Evolutionary conservation across 768 basidiomycete species (phyloP).

Genomic region (Hydnomerulius pinastri): DNA sequence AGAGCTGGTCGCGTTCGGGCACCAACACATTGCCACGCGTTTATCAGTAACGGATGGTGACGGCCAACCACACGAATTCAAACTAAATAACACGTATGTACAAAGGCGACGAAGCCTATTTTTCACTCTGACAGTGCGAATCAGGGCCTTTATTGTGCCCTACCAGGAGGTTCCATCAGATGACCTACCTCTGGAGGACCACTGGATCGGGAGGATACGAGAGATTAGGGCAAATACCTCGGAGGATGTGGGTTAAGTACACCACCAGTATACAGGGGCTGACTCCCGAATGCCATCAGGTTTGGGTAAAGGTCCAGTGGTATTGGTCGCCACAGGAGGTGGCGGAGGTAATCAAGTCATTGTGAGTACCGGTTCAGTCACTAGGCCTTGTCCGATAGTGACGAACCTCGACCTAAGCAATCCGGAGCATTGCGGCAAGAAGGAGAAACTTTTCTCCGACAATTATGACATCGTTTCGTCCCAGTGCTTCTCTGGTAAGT

Average conservation of each 20-base stretch:
- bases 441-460: constrained; percentile 53
- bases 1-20: neutral
- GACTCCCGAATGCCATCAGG: constrained; percentile 32
- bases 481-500: constrained; percentile 47
- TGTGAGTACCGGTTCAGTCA: constrained; percentile 38
- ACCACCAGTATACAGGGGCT: neutral
- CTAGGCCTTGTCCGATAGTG: too few species aligned
- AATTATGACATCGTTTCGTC: constrained; percentile 49
- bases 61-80: constrained; percentile 26
- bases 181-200: constrained; percentile 35
- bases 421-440: constrained; percentile 39
- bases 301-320: constrained; percentile 58
- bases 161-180: constrained; percentile 26
- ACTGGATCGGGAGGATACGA: constrained; percentile 53
- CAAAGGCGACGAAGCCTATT: neutral
- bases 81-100: constrained; percentile 38
- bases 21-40: neutral
- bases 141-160: constrained; percentile 45
- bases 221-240: constrained; percentile 41
- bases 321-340: constrained; percentile 55
- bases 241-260: constrained; percentile 32
- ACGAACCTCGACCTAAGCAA: constrained; percentile 35
- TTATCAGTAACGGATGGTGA: constrained; percentile 15
- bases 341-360: constrained; percentile 42
- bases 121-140: neutral